A percentile compares a stretch with the other conserved stretches of the same genome.
phyloP scores from a whole-genome alignment of 2,329 filamentous ascomycete genomes.

The Bimuria novae-zelandiae region DNA sequence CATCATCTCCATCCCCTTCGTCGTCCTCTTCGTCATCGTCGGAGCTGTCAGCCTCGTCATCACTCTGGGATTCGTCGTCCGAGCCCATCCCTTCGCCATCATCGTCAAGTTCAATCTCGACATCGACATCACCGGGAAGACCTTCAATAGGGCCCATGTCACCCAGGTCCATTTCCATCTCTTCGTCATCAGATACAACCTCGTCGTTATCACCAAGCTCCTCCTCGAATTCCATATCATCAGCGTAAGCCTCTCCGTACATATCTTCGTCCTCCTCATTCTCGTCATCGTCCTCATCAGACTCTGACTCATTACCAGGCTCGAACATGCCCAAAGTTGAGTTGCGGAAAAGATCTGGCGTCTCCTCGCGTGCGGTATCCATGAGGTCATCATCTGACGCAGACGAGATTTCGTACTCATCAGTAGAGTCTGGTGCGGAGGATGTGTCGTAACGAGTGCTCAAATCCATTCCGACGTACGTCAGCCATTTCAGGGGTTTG shows the following conservation, averaged over 20 bases:
- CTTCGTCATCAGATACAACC: slow-evolving; percentile 86
- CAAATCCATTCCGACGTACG: slow-evolving; percentile 81
- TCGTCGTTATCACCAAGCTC: slow-evolving; percentile 67
- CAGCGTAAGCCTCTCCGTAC: slow-evolving; percentile 86
- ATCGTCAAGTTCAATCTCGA: slow-evolving; percentile 84
- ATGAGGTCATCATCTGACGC: slow-evolving; percentile 85
- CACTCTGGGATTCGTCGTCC: slow-evolving; percentile 59
- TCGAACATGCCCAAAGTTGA: slow-evolving; percentile 95
- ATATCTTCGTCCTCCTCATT: slow-evolving; percentile 73
- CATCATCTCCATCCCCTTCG: slow-evolving; percentile 52
- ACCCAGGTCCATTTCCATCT: slow-evolving; percentile 81
- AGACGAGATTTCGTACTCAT: slow-evolving; percentile 90
- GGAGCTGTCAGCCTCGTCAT: slow-evolving; percentile 60
- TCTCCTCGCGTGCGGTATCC: slow-evolving; percentile 76
- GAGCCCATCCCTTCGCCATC: slow-evolving; percentile 63
- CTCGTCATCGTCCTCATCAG: slow-evolving; percentile 69
- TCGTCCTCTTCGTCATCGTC: slow-evolving; percentile 54
- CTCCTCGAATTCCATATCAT: slow-evolving; percentile 92
- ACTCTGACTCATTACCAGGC: slow-evolving; percentile 78
- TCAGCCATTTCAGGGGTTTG: slow-evolving; percentile 83
- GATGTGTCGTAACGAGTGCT: slow-evolving; percentile 81
- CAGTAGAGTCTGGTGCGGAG: slow-evolving; percentile 64
- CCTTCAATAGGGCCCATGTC: slow-evolving; percentile 77
- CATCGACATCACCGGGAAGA: slow-evolving; percentile 67
- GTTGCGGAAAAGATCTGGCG: slow-evolving; percentile 94